Base-by-base conservation (phyloP, 257 asterid genomes). In the Nicotiana paniculata region DNA sequence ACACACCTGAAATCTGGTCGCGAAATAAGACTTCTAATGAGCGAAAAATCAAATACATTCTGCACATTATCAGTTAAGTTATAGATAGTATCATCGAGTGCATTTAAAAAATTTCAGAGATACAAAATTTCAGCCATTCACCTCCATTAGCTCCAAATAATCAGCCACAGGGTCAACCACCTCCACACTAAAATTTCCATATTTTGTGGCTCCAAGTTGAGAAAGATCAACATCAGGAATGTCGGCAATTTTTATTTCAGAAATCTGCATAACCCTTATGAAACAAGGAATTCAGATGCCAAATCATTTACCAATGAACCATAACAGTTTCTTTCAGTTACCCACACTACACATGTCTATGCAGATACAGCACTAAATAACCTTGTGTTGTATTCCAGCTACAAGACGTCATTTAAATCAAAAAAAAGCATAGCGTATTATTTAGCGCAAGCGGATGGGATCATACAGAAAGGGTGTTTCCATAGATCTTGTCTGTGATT, bases 121-220 rank as follows among this genome's bases (percentile, higher is more conserved):
- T 62, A 32, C 39, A 59, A 82, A 67, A 12, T 11, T 54, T 79
- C 30, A 46, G 79, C 68, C 80, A 81, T 88, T 89, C 85, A 94
- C 98, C 97, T 96, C 98, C 97, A 96, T 87, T 81, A 96, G 90
- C 85, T 96, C 99, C 95, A 93, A 88, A 88, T 96, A 96, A 85
- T 96, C 99, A 65, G 93, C 88, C 37, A 94, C 97, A 28, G 99
- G 98, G 81, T 94, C 99, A 77, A 96, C 89, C 64, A 96, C 99
- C 85, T 94, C 99, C 17, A 93, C 97, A 37, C 85, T 81, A 85
- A 96, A 96, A 84, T 84, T 84, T 76, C 98, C 98, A 63, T 80
- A 89, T 58, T 86, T 89, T 67, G 92, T 88, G 37, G 83, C 86
- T 62, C 97, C 98, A 81, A 91, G 89, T 35, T 82, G 80, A 84